These are phyloP conservation scores for Hebeloma cylindrosporum DNA, from an alignment of 768 basidiomycete genomes.

Conservation along the genomic window DNA sequence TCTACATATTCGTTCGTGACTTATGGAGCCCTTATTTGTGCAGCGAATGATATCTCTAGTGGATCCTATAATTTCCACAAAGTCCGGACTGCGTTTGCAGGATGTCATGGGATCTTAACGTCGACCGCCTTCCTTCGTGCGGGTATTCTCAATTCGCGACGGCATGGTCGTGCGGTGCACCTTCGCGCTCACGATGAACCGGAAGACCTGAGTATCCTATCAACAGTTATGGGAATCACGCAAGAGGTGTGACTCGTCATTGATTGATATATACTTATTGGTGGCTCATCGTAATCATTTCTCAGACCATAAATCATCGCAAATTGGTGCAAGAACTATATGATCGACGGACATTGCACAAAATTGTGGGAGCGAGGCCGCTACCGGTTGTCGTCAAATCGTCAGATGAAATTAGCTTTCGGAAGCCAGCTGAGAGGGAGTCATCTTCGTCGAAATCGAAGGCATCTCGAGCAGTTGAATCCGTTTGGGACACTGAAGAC, in stretches of 20 bases:
- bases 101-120: conserved; percentile 78
- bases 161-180: conserved; percentile 46
- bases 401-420: not conserved
- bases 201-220: conserved; percentile 76
- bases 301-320: conserved; percentile 74
- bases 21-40: conserved; percentile 3
- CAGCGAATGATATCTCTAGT: conserved; percentile 91
- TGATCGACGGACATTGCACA: conserved; percentile 56
- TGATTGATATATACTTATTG: not conserved
- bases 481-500: conserved; percentile 14
- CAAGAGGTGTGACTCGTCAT: conserved; percentile 56
- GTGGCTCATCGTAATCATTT: conserved; percentile 5
- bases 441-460: conserved; percentile 14
- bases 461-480: conserved; percentile 13
- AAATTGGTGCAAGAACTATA: conserved; percentile 69
- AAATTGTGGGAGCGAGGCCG: conserved; percentile 49
- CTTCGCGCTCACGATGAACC: conserved; percentile 44
- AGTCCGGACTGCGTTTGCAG: conserved; percentile 81
- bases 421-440: not conserved
- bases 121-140: conserved; percentile 67
- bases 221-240: conserved; percentile 78
- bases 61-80: conserved; percentile 83
- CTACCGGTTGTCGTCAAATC: not conserved
- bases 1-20: conserved; percentile 3
- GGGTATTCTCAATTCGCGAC: conserved; percentile 58